These are phyloP conservation scores for Lichenothelia convexa DNA, from an alignment of 495 filamentous ascomycete genomes.

Conservation along the genomic window DNA sequence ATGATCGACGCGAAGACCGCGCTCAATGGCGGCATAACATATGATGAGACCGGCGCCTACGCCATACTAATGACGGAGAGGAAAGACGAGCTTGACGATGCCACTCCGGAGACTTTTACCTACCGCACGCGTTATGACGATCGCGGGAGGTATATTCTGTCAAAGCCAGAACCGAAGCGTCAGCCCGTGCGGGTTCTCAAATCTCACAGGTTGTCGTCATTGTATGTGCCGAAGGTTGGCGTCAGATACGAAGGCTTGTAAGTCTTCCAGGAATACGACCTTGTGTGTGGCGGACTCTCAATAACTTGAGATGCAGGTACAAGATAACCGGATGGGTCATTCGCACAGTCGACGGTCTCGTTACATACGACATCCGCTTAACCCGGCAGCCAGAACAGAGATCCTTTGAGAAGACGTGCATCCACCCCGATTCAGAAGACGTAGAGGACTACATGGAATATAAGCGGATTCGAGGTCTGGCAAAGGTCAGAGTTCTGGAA, in stretches of 20 bases:
- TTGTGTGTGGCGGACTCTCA: too few species aligned
- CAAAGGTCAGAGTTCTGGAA: too few species aligned
- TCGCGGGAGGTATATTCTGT: conserved; percentile 18
- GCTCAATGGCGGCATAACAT: conserved; percentile 13
- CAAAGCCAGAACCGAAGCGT: conserved; percentile 12
- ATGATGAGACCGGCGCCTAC: conserved; percentile 18
- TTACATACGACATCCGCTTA: conserved; percentile 17
- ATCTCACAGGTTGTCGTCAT: conserved; percentile 15
- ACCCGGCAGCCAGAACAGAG: conserved; percentile 8
- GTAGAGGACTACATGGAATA: conserved; percentile 24
- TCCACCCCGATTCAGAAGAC: conserved; percentile 14
- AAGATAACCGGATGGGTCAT: conserved; percentile 14
- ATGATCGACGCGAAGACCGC: conserved; percentile 16
- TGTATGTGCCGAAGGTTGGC: conserved; percentile 20
- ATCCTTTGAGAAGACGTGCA: conserved; percentile 14
- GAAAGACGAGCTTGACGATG: conserved; percentile 13
- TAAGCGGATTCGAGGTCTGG: conserved; percentile 10
- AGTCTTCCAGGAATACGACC: conserved; percentile 12
- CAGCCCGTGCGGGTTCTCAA: conserved; percentile 18
- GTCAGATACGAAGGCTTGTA: conserved; percentile 24
- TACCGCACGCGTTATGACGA: conserved; percentile 14
- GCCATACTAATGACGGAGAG: conserved; percentile 18
- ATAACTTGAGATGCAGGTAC: too few species aligned
- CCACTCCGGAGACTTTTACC: conserved; percentile 10
- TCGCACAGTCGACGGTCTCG: too few species aligned